These are phyloP conservation scores for Musa balbisiana DNA, from an alignment of 202 grass and related monocot species.

Conservation along the genomic window DNA sequence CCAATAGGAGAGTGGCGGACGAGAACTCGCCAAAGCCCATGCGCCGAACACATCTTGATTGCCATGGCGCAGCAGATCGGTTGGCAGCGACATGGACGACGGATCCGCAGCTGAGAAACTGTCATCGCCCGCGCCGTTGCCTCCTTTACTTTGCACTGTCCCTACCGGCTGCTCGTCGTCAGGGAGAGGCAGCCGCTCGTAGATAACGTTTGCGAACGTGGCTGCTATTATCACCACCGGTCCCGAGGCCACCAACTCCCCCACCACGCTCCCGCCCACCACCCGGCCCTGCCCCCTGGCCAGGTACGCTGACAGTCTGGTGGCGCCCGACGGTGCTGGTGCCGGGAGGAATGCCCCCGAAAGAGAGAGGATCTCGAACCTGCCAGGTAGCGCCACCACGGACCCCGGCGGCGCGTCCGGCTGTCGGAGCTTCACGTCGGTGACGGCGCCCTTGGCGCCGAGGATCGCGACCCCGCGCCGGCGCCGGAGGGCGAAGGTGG, in stretches of 20 bases:
- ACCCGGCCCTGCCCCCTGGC: conserved; percentile 69
- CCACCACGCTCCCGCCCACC: conserved; percentile 74
- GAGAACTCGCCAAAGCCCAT: background rate
- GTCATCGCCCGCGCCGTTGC: background rate
- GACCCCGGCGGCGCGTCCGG: conserved; percentile 34
- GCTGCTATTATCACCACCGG: conserved; percentile 93
- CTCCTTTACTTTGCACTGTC: conserved; percentile 13
- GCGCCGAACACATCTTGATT: background rate
- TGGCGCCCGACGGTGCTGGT: conserved; percentile 48
- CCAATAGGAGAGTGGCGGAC: background rate
- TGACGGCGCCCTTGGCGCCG: conserved; percentile 64
- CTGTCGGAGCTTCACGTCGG: conserved; percentile 69
- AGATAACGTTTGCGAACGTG: conserved; percentile 79
- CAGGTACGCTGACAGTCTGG: conserved; percentile 83
- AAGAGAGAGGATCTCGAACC: conserved; percentile 74
- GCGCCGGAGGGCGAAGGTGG: conserved; percentile 63
- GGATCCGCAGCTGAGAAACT: background rate
- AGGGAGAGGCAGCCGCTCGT: conserved; percentile 67
- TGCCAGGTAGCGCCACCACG: conserved; percentile 42
- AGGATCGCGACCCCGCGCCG: conserved; percentile 81
- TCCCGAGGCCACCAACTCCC: conserved; percentile 72
- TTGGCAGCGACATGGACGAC: background rate
- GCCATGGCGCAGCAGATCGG: background rate
- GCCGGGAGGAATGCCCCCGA: conserved; percentile 79
- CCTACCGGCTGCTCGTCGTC: conserved; percentile 37